phyloP scores from a whole-genome alignment of 2,329 filamentous ascomycete genomes.

The Graphilbum fragrans region DNA sequence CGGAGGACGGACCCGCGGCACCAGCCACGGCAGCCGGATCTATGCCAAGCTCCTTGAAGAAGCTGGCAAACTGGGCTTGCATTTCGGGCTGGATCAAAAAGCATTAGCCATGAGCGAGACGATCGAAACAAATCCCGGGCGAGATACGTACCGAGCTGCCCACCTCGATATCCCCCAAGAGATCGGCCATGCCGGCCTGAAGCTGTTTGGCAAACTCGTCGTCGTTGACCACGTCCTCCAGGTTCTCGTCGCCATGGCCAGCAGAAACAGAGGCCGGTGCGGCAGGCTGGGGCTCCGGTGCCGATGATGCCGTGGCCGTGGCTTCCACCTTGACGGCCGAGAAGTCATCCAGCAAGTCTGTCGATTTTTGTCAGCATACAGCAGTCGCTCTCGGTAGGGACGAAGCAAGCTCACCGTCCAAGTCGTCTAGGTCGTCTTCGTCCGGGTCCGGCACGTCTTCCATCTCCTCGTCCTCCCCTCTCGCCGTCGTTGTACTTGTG shows the following conservation, averaged over 20 bases:
- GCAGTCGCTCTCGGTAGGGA: neutral
- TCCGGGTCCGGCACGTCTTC: slow-evolving; percentile 74
- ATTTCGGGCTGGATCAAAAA: slow-evolving; percentile 63
- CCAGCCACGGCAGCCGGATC: slow-evolving; percentile 7
- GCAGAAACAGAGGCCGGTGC: neutral
- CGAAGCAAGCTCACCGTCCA: slow-evolving; percentile 68
- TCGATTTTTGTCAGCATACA: neutral
- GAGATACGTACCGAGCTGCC: slow-evolving; percentile 30
- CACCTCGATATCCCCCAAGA: slow-evolving; percentile 59
- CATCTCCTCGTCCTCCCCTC: slow-evolving; percentile 16
- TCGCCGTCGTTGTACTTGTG: too few species aligned
- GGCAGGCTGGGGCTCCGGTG: slow-evolving; percentile 2
- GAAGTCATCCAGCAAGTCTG: slow-evolving; percentile 91
- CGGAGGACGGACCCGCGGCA: slow-evolving; percentile 11
- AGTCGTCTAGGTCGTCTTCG: slow-evolving; percentile 81
- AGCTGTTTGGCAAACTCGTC: slow-evolving; percentile 75
- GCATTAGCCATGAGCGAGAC: too few species aligned
- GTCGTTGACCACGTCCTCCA: slow-evolving; percentile 42
- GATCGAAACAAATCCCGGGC: neutral
- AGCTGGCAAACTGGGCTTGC: slow-evolving; percentile 64
- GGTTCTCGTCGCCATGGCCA: slow-evolving; percentile 13
- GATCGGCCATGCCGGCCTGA: slow-evolving; percentile 78
- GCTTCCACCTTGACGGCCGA: slow-evolving; percentile 47
- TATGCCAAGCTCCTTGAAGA: slow-evolving; percentile 57
- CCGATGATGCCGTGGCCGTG: slow-evolving; percentile 20